Evolutionary conservation across 2,329 filamentous ascomycete species (phyloP), one percentile per base, ranked within the genome.

Genomic region (Didymella keratinophila): DNA sequence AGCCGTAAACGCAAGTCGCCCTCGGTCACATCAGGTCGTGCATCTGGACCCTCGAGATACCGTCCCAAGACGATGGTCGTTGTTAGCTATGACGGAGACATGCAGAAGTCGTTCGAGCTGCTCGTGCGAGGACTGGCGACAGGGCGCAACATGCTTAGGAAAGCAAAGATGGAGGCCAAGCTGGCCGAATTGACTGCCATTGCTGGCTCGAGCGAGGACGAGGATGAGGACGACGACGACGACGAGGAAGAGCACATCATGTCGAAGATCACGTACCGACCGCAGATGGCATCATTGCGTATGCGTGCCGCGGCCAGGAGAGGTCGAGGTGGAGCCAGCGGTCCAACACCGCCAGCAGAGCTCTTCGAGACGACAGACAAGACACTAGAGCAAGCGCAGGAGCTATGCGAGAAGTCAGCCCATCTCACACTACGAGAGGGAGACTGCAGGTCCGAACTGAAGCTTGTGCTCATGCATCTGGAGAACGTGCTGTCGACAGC

Each of bases 381-480:
- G 72, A 85, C 86, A 0, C 81, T 97, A 25, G 93, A 97, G 72
- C 86, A 86, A 63, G 90, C 92, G 5, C 92, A 97, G 74, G 84
- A 84, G 55, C 86, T 93, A 68, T 96, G 91, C 73, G 93, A 97
- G 78, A 88, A 88, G 52, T 93, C 90, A 2, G 93, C 93, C 0
- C 93, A 96, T 71, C 91, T 96, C 70, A 92, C 95, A 61, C 82
- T 97, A n/a, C 87, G 93, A 23, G 90, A 93, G 52, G 93, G 93
- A 11, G 89, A 95, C 70, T 97, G 93, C 76, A 84, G 82, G n/a
- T 84, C 86, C 18, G 92, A 96, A 75, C 84, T 97, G 37, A 81
- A 82, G 25, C 88, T 87, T 45, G 89, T 93, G 52, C 86, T 87
- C 70, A 81, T 83, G 56, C 86, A 87, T 16, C 84, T 96, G 42